Base-by-base conservation (phyloP, 1,284 basidiomycete species). In the Cutaneotrichosporon spelunceum region DNA sequence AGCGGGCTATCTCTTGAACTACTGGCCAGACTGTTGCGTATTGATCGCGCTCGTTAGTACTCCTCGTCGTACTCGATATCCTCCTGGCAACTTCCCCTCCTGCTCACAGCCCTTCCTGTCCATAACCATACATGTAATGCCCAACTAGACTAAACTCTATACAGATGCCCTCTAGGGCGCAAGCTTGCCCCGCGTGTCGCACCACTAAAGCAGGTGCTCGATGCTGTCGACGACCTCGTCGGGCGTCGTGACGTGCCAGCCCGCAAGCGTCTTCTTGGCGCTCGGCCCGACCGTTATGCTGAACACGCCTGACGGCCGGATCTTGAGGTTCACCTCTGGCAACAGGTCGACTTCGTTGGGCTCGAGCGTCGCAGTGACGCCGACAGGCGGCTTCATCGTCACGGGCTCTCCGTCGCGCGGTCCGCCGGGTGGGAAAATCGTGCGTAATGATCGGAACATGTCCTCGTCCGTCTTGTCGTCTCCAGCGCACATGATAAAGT, bases 391-490 rank as follows among this genome's bases (percentile, higher is more conserved):
- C 34, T 86, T 83, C 81, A 93, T 84, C 13, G 75, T 78, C n/a
- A 83, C 82, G 59, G 81, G 60, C 69, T 78, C 60, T 70, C 60
- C 67, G 71, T 56, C 81, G 79, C n/a, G 82, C 68, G 47, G 83
- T 79, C 77, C 74, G 29, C 77, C 72, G 27, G 84, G 60, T 56
- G 78, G 78, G 77, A 77, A 79, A 58, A 80, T 71, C 7, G 75
- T 71, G 60, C 85, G 84, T 1, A 95, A 83, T 0, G 92, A 85
- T 67, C 91, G 87, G 88, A 95, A 95, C 92, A 95, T 95, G 81
- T 96, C 93, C 80, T 94, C 92, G 81, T 95, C 92, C 52, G 92
- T 93, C 90, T 97, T 97, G 83, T 98, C 95, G 75, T 98, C 95
- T 56, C 95, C 95, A 0, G 92, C 94, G 77, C 95, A 98, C 81